Conservation (phyloP, 306 rosid genomes). For the Hippophae rhamnoides region DNA sequence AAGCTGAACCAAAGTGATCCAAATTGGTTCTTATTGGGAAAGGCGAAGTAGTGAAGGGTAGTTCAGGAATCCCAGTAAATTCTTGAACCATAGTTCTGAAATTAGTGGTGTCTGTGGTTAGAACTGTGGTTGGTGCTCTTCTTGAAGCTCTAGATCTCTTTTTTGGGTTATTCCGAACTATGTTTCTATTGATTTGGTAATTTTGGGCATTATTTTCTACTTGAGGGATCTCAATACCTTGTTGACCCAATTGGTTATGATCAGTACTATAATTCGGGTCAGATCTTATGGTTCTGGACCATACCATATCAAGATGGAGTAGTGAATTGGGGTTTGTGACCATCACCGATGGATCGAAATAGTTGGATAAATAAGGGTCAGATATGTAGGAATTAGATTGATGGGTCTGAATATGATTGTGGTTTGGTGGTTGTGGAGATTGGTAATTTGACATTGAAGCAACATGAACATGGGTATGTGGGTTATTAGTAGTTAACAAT, state of each 20-base stretch:
- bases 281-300: conserved; percentile 51
- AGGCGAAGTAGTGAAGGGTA: conserved; percentile 55
- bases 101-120: conserved; percentile 83
- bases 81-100: conserved; percentile 99
- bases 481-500: conserved; percentile 24
- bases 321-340: conserved; percentile 13
- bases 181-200: conserved; percentile 7
- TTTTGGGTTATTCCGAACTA: conserved; percentile 56
- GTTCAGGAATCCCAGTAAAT: conserved; percentile 94
- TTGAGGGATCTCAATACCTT: conserved; percentile 22
- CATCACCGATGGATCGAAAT: conserved; percentile 31
- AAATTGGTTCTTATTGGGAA: conserved; percentile 51
- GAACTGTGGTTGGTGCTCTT: conserved; percentile 90
- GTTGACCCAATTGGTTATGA: conserved; percentile 30
- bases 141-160: conserved; percentile 86
- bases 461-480: conserved; percentile 10
- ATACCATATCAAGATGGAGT: conserved; percentile 39
- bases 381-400: conserved; percentile 17
- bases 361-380: conserved; percentile 46
- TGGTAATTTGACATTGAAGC: conserved; percentile 17
- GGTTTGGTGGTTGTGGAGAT: conserved; percentile 5
- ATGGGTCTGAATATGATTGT: not conserved
- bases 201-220: conserved; percentile 10
- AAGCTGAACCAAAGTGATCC: conserved; percentile 48
- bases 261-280: conserved; percentile 21